Evolutionary conservation across 306 rosid species (phyloP).

Genomic region (Betula pendula): DNA sequence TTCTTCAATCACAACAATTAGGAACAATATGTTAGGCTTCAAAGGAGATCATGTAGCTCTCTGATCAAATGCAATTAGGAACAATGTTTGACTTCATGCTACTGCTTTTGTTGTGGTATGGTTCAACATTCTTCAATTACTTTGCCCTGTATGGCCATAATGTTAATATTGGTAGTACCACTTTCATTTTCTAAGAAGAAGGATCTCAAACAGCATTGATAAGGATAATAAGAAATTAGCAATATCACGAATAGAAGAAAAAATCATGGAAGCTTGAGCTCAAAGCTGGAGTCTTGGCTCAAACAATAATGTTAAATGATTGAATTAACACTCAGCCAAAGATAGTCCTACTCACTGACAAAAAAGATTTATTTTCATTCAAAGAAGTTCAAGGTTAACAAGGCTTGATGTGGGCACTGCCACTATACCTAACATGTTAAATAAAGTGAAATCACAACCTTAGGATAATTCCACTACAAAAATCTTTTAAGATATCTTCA

Average conservation of each 20-base stretch:
- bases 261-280: background rate
- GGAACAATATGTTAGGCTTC: no score
- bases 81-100: slow-evolving; percentile 94
- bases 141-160: slow-evolving; percentile 63
- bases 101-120: slow-evolving; percentile 81
- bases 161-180: no score
- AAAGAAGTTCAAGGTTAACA: background rate
- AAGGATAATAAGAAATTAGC: slow-evolving; percentile 2
- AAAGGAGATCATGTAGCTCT: slow-evolving; percentile 83
- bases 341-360: background rate
- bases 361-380: no score
- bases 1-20: no score
- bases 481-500: no score
- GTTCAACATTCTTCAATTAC: slow-evolving; percentile 97
- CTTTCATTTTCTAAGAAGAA: no score
- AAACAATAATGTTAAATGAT: slow-evolving; percentile 4
- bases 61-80: no score
- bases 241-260: background rate
- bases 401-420: background rate
- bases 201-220: no score
- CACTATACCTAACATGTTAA: background rate
- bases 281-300: slow-evolving; percentile 15
- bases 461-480: background rate
- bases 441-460: background rate
- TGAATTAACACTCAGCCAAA: background rate